A percentile compares a stretch with the other conserved stretches of the same genome.
phyloP scores from a whole-genome alignment of 2,329 filamentous ascomycete genomes.

The Botrytis aclada region DNA sequence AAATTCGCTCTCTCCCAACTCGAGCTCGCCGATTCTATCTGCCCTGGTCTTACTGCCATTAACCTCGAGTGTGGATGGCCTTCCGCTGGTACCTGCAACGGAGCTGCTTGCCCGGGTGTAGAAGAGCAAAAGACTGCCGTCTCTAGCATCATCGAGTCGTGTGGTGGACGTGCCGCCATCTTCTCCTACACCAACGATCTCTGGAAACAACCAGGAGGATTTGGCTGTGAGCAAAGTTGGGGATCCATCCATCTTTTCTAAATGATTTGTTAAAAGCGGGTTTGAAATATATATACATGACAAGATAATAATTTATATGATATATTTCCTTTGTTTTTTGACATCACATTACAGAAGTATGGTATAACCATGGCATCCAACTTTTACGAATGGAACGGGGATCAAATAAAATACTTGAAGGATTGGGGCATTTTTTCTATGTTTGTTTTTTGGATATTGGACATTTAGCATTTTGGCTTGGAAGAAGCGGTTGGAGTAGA shows the following conservation, averaged over 20 bases:
- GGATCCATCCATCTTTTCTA: slow-evolving; percentile 44
- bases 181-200: slow-evolving; percentile 77
- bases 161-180: slow-evolving; percentile 70
- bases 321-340: slow-evolving; percentile 2
- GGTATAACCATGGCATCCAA: background rate
- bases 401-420: background rate
- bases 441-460: background rate
- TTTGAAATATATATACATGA: background rate
- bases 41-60: slow-evolving; percentile 68
- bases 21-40: slow-evolving; percentile 65
- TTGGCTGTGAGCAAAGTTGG: slow-evolving; percentile 77
- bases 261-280: background rate
- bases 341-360: background rate
- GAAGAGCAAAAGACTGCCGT: slow-evolving; percentile 71
- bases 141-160: slow-evolving; percentile 61
- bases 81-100: slow-evolving; percentile 65
- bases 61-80: slow-evolving; percentile 95
- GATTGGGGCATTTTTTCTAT: background rate
- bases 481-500: background rate
- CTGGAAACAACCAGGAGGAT: slow-evolving; percentile 74
- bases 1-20: slow-evolving; percentile 74
- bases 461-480: background rate
- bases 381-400: background rate
- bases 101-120: slow-evolving; percentile 64
- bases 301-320: background rate